phyloP scores from a whole-genome alignment of 1,284 basidiomycete genomes.

The Austroboletus novae-zelandiae region DNA sequence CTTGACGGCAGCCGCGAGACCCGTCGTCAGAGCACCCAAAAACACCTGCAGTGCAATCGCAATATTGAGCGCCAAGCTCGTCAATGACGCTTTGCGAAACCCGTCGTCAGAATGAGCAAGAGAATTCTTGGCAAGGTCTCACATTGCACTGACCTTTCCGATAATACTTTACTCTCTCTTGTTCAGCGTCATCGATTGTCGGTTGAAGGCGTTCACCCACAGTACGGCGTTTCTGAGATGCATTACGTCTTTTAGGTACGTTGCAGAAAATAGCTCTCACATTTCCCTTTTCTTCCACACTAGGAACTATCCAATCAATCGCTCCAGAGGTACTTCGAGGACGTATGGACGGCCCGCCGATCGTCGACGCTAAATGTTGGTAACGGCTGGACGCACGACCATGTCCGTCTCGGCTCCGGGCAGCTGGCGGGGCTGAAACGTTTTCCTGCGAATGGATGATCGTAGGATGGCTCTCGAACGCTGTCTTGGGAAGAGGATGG shows the following conservation, averaged over 20 bases:
- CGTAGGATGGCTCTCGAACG: slow-evolving; percentile 2
- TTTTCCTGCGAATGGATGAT: slow-evolving; percentile 1
- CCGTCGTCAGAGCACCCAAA: slow-evolving; percentile 67
- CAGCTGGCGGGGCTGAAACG: slow-evolving; percentile 1
- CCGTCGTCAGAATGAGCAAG: slow-evolving; percentile 3
- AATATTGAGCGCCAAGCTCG: slow-evolving; percentile 51
- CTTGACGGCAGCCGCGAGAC: slow-evolving; percentile 12
- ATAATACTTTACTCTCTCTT: slow-evolving; percentile 41
- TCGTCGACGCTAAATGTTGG: background rate
- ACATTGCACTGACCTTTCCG: slow-evolving; percentile 29
- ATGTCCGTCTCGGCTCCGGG: slow-evolving; percentile 16
- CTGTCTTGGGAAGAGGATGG: background rate
- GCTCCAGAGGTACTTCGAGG: slow-evolving; percentile 3
- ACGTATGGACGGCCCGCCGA: background rate
- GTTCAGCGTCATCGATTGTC: slow-evolving; percentile 41
- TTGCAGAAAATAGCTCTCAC: slow-evolving; percentile 9
- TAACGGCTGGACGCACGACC: slow-evolving; percentile 10
- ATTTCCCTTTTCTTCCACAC: slow-evolving; percentile 15
- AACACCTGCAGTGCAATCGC: slow-evolving; percentile 58
- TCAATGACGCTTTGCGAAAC: slow-evolving; percentile 40
- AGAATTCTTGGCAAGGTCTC: background rate
- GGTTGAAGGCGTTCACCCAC: slow-evolving; percentile 44
- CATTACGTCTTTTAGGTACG: background rate
- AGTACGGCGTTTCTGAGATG: slow-evolving; percentile 28
- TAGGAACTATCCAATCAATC: slow-evolving; percentile 31